phyloP scores from a whole-genome alignment of 2,329 filamentous ascomycete species.

The Verticillium nubilum region DNA sequence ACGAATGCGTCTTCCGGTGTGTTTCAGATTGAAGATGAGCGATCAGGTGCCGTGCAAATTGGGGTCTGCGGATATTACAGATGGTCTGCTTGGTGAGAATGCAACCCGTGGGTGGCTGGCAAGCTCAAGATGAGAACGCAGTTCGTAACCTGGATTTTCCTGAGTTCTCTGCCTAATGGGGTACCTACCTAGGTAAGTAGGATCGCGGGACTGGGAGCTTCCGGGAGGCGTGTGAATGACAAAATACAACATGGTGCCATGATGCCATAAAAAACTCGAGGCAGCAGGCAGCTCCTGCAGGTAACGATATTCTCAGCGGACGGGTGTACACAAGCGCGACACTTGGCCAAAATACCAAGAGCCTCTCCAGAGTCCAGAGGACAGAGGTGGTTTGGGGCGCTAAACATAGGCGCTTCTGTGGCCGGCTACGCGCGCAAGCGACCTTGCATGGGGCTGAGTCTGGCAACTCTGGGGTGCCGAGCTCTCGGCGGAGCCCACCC shows the following conservation, averaged over 20 bases:
- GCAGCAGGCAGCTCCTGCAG: not conserved
- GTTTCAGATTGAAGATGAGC: too few relatives aligned
- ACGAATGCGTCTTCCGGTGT: too few relatives aligned
- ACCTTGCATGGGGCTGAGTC: slow-evolving; percentile 8
- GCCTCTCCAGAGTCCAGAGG: too few relatives aligned
- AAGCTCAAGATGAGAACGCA: too few relatives aligned
- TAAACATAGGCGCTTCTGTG: not conserved
- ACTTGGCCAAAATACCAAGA: not conserved
- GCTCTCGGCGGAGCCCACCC: not conserved
- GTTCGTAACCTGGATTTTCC: too few relatives aligned
- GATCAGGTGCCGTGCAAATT: too few relatives aligned
- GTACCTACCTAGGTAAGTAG: not conserved
- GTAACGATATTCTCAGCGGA: not conserved
- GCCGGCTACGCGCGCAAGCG: not conserved
- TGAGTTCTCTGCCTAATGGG: not conserved
- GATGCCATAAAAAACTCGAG: not conserved
- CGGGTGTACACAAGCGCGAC: not conserved
- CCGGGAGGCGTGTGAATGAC: not conserved
- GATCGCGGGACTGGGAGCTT: not conserved
- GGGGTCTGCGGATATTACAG: too few relatives aligned
- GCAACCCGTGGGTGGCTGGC: too few relatives aligned
- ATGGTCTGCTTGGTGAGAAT: too few relatives aligned
- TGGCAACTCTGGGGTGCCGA: slow-evolving; percentile 6
- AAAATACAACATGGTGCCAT: not conserved
- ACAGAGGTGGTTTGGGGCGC: not conserved